Evolutionary conservation across 495 filamentous ascomycete species (phyloP).

Genomic region (Xylaria sp.): DNA sequence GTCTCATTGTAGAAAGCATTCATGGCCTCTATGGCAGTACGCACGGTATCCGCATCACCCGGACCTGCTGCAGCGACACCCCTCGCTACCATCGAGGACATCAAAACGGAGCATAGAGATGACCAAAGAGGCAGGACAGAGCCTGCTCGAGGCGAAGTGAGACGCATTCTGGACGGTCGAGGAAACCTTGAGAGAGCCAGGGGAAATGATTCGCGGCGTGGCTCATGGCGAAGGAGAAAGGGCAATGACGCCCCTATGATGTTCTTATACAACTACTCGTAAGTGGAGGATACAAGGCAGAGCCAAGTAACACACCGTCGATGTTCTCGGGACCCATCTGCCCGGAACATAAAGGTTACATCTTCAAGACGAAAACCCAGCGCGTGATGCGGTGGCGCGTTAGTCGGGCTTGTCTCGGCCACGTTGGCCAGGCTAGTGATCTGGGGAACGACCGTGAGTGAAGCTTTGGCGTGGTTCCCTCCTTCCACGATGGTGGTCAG

Average conservation of each 20-base stretch:
- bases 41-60: slow-evolving; percentile 23
- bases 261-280: slow-evolving; percentile 1
- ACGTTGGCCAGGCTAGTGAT: background rate
- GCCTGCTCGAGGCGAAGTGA: background rate
- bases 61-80: slow-evolving; percentile 19
- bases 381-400: background rate
- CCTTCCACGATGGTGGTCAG: background rate
- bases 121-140: slow-evolving; percentile 4
- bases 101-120: slow-evolving; percentile 4
- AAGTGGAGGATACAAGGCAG: background rate
- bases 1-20: slow-evolving; percentile 46
- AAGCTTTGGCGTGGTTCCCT: background rate
- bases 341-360: slow-evolving; percentile 12
- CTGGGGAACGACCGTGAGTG: slow-evolving; percentile 14
- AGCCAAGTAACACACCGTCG: background rate
- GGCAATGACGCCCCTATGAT: background rate
- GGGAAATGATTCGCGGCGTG: background rate
- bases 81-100: background rate
- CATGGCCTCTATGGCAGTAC: slow-evolving; percentile 47
- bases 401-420: background rate
- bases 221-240: background rate
- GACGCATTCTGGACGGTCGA: slow-evolving; percentile 6
- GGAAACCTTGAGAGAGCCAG: background rate
- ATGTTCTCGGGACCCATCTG: background rate
- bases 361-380: background rate